A percentile compares a stretch with the other conserved stretches of the same genome.
These are phyloP conservation scores for Myxozyma monticola DNA, from an alignment of 805 yeast species.

Conservation along the genomic window DNA sequence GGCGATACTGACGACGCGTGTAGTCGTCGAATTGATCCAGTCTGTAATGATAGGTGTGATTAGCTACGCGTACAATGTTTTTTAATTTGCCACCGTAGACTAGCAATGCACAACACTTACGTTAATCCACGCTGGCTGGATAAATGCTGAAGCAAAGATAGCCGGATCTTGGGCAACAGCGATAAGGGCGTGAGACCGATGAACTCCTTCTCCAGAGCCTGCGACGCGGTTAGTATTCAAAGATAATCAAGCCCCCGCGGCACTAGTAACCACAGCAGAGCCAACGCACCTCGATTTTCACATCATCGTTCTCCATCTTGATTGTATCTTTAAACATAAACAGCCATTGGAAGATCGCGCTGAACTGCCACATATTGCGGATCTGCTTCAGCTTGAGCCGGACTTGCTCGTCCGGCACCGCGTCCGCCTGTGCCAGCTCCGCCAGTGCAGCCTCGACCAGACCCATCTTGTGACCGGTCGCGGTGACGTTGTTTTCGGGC, in stretches of 20 bases:
- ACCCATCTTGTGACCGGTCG: conserved; percentile 18
- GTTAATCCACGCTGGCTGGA: conserved; percentile 25
- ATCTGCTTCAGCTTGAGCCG: conserved; percentile 25
- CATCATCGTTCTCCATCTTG: conserved; percentile 32
- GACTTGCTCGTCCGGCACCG: conserved; percentile 14
- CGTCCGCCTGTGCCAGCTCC: conserved; percentile 21
- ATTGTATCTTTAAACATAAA: conserved; percentile 32
- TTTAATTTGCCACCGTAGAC: too few species aligned
- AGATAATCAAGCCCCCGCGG: not conserved
- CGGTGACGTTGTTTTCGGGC: too few species aligned
- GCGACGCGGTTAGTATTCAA: not conserved
- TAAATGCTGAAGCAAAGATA: conserved; percentile 22
- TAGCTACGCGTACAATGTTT: not conserved
- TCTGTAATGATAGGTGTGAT: conserved; percentile 3
- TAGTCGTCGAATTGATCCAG: conserved; percentile 27
- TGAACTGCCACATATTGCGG: conserved; percentile 38
- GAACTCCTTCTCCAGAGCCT: conserved; percentile 39
- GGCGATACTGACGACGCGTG: conserved; percentile 29
- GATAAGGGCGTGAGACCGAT: conserved; percentile 32
- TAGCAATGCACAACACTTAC: conserved; percentile 6
- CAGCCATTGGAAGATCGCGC: conserved; percentile 36
- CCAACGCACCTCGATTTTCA: conserved; percentile 31
- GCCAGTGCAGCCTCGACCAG: conserved; percentile 27
- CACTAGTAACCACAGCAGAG: not conserved
- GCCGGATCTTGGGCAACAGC: conserved; percentile 26